These are phyloP conservation scores for Chaetomium cochliodes DNA, from an alignment of 495 filamentous ascomycete species.

Conservation along the genomic window DNA sequence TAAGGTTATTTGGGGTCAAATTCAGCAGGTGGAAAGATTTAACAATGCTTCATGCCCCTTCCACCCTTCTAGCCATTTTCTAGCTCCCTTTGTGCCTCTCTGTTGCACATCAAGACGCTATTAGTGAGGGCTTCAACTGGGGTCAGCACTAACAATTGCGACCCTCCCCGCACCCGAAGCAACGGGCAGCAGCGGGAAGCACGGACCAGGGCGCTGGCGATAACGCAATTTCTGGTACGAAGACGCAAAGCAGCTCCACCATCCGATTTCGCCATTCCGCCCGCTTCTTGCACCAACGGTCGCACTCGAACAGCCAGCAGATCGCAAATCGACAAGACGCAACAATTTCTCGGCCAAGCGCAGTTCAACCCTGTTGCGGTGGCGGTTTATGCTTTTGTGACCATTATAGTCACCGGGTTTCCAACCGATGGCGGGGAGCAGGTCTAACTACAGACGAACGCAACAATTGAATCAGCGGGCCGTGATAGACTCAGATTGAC, in stretches of 20 bases:
- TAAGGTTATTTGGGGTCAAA: not conserved
- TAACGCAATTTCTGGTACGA: slow-evolving; percentile 40
- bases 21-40: not conserved
- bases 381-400: not conserved
- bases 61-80: not conserved
- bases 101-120: not conserved
- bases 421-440: not conserved
- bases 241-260: slow-evolving; percentile 35
- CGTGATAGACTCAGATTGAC: no score
- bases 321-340: not conserved
- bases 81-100: not conserved
- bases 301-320: not conserved
- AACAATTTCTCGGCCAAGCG: slow-evolving; percentile 1
- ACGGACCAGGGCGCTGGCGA: slow-evolving; percentile 28
- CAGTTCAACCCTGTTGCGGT: slow-evolving; percentile 13
- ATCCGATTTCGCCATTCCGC: slow-evolving; percentile 37
- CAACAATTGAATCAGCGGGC: not conserved
- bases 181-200: slow-evolving; percentile 16
- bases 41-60: not conserved
- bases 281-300: slow-evolving; percentile 28
- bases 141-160: slow-evolving; percentile 10
- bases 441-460: not conserved
- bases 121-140: not conserved
- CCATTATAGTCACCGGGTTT: not conserved
- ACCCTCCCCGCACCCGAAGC: slow-evolving; percentile 30